phyloP scores from a whole-genome alignment of 768 basidiomycete genomes.

The Auricularia cornea region DNA sequence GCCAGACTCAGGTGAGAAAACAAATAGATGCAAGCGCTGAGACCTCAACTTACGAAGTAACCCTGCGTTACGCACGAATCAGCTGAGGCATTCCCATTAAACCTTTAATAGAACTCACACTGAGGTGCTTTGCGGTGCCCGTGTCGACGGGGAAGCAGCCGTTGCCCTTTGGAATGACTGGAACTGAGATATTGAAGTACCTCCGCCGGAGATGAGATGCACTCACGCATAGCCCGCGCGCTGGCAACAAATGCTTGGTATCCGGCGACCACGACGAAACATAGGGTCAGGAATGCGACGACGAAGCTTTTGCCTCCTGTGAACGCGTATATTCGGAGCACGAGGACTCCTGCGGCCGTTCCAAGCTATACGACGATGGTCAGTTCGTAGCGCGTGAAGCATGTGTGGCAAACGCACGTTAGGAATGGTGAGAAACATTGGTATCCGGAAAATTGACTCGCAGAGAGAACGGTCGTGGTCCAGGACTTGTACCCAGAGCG shows the following conservation, averaged over 20 bases:
- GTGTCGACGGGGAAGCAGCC: background rate
- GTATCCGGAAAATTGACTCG: background rate
- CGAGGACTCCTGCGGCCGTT: background rate
- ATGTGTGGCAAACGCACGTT: background rate
- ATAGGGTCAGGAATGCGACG: background rate
- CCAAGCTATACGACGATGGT: background rate
- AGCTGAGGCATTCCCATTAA: too few species aligned
- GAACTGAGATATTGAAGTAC: background rate
- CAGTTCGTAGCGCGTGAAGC: background rate
- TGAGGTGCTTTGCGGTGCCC: background rate
- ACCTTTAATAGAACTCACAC: background rate
- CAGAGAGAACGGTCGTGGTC: background rate
- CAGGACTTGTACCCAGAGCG: background rate
- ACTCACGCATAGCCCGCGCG: background rate
- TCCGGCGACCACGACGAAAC: background rate
- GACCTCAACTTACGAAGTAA: background rate
- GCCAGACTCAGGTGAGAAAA: background rate
- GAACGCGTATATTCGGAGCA: background rate
- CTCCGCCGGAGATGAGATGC: background rate
- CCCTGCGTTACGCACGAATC: background rate
- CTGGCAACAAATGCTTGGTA: background rate
- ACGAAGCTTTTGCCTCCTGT: background rate
- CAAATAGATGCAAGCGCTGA: background rate
- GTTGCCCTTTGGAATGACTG: background rate
- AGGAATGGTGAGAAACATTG: background rate